phyloP scores from a whole-genome alignment of 2,329 filamentous ascomycete genomes.

The Dothideomycetidae sp. region DNA sequence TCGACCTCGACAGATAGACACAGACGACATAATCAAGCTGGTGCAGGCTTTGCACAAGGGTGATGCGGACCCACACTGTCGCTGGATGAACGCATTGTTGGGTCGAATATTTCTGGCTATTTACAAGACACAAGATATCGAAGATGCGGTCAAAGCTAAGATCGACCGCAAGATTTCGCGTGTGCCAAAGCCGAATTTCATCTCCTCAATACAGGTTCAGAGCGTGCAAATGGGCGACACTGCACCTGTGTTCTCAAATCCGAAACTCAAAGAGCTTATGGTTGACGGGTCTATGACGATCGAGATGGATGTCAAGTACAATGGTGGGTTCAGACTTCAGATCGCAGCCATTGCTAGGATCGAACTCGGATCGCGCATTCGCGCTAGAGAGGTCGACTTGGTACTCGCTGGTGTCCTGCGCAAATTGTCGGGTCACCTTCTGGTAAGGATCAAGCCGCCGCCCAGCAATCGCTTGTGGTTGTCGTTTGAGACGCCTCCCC shows the following conservation, averaged over 20 bases:
- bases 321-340: constrained; percentile 76
- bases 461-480: constrained; percentile 96
- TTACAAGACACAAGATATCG: constrained; percentile 70
- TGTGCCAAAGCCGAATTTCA: constrained; percentile 80
- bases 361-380: constrained; percentile 77
- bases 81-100: constrained; percentile 86
- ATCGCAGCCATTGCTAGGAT: constrained; percentile 87
- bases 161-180: constrained; percentile 92
- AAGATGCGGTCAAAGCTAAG: constrained; percentile 66
- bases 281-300: constrained; percentile 81
- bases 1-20: constrained; percentile 60
- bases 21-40: constrained; percentile 73
- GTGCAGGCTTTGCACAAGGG: constrained; percentile 85
- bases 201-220: constrained; percentile 70
- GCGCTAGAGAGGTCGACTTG: constrained; percentile 76
- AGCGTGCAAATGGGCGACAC: constrained; percentile 76
- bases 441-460: constrained; percentile 82
- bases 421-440: constrained; percentile 68
- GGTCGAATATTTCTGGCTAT: constrained; percentile 78
- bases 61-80: constrained; percentile 76
- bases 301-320: constrained; percentile 78
- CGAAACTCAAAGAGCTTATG: constrained; percentile 73
- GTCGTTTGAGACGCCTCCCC: constrained; percentile 83
- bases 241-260: constrained; percentile 78
- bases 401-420: constrained; percentile 75